These are phyloP conservation scores for Plasmodium gonderi DNA, from an alignment of 169 alveolate species.

Conservation along the genomic window DNA sequence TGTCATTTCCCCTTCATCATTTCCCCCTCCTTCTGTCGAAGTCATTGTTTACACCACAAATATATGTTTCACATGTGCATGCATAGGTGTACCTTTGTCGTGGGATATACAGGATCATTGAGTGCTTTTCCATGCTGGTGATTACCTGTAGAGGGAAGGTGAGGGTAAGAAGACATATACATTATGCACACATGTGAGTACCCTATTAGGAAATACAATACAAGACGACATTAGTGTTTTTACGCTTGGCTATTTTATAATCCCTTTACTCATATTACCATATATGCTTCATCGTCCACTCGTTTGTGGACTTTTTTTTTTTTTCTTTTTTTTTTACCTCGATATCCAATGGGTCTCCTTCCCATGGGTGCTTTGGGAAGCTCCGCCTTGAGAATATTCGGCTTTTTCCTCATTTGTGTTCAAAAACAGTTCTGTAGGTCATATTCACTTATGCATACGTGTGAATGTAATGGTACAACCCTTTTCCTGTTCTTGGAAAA, in stretches of 20 bases:
- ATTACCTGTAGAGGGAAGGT: slow-evolving; percentile 81
- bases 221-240: no score
- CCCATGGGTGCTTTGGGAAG: slow-evolving; percentile 69
- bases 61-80: no score
- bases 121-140: slow-evolving; percentile 87
- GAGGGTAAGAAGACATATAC: not conserved
- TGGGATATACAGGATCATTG: slow-evolving; percentile 90
- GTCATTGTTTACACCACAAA: no score
- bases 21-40: no score
- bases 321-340: slow-evolving; percentile 5
- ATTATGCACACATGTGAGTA: no score
- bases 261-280: no score
- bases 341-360: slow-evolving; percentile 68
- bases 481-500: not conserved
- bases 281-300: no score
- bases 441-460: not conserved
- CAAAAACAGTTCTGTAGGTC: not conserved
- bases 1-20: no score
- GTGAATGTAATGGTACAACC: no score
- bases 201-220: no score
- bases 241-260: no score
- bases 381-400: slow-evolving; percentile 39
- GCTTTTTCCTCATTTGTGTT: slow-evolving; percentile 10
- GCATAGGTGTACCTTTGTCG: slow-evolving; percentile 82
- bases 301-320: no score